Percentiles rank a stretch among this genome's conserved stretches.
Evolutionary conservation across 257 asterid species (phyloP).

Genomic region (Mentha longifolia): DNA sequence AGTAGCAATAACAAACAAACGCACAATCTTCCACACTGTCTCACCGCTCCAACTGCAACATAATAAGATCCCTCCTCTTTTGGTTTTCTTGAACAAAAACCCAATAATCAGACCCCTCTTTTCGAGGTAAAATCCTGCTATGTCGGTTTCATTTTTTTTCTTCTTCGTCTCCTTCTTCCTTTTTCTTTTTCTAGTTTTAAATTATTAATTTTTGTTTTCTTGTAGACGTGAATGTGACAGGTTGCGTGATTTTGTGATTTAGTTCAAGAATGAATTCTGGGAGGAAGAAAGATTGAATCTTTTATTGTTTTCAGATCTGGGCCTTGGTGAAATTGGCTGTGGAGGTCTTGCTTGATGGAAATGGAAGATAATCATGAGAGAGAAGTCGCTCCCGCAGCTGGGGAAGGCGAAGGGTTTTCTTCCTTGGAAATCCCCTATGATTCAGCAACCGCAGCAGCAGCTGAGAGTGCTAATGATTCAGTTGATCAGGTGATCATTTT

Average conservation of each 20-base stretch:
- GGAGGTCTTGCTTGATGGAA: no score
- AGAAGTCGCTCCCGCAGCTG: constrained; percentile 59
- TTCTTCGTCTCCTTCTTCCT: background rate
- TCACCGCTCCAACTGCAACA: constrained; percentile 41
- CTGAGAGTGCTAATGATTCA: constrained; percentile 48
- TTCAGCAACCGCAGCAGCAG: constrained; percentile 21
- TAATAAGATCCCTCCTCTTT: constrained; percentile 42
- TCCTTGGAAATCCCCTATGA: constrained; percentile 36
- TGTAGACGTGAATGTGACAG: constrained; percentile 10
- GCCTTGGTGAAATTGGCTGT: constrained; percentile 31
- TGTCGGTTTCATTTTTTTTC: constrained; percentile 4
- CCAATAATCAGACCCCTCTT: constrained; percentile 35
- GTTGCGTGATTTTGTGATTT: constrained; percentile 31
- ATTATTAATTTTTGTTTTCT: background rate
- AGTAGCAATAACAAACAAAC: constrained; percentile 27
- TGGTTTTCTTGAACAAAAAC: constrained; percentile 31
- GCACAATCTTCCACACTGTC: constrained; percentile 42
- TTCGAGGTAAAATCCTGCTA: constrained; percentile 38
- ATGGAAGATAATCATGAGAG: constrained; percentile 58
- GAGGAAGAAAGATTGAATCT: constrained; percentile 34
- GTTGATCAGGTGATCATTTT: constrained; percentile 49
- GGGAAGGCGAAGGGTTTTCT: constrained; percentile 43
- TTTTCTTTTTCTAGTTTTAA: background rate
- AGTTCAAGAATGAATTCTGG: constrained; percentile 33
- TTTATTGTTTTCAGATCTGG: constrained; percentile 56